These are phyloP conservation scores for Populus tomentosa DNA, from an alignment of 441 rosid genomes.

Conservation along the genomic window DNA sequence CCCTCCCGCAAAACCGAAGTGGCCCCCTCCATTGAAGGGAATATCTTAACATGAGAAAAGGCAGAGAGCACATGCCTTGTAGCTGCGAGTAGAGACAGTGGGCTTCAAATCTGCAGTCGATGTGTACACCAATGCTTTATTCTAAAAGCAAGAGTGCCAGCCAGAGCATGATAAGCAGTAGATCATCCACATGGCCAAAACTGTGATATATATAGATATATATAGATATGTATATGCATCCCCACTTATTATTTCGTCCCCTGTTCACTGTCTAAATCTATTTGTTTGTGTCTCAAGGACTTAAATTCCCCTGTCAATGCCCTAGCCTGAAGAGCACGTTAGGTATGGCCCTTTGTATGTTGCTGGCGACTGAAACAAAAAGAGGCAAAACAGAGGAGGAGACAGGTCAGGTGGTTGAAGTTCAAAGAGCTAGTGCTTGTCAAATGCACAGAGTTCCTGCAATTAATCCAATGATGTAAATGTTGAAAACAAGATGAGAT, in stretches of 20 bases:
- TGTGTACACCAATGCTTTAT: background rate
- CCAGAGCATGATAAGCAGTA: background rate
- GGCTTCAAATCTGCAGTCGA: slow-evolving; percentile 3
- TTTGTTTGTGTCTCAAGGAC: background rate
- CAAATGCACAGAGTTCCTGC: background rate
- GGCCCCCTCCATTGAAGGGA: slow-evolving; percentile 12
- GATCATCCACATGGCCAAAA: background rate
- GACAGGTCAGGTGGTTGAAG: background rate
- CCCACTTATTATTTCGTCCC: background rate
- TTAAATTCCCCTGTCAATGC: background rate
- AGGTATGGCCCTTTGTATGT: background rate
- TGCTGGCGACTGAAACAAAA: background rate
- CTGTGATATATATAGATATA: too few species aligned
- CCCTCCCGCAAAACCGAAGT: background rate
- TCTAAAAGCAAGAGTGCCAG: background rate
- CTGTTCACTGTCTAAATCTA: background rate
- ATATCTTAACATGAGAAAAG: slow-evolving; percentile 2
- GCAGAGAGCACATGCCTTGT: slow-evolving; percentile 24
- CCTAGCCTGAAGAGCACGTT: background rate
- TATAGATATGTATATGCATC: background rate
- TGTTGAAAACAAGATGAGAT: background rate
- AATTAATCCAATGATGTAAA: background rate
- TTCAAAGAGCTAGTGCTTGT: background rate
- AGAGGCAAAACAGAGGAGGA: background rate
- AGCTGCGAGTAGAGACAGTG: slow-evolving; percentile 14